Evolutionary conservation across 768 basidiomycete genomes (phyloP).

Genomic region (Sporobolomyces phaffii): DNA sequence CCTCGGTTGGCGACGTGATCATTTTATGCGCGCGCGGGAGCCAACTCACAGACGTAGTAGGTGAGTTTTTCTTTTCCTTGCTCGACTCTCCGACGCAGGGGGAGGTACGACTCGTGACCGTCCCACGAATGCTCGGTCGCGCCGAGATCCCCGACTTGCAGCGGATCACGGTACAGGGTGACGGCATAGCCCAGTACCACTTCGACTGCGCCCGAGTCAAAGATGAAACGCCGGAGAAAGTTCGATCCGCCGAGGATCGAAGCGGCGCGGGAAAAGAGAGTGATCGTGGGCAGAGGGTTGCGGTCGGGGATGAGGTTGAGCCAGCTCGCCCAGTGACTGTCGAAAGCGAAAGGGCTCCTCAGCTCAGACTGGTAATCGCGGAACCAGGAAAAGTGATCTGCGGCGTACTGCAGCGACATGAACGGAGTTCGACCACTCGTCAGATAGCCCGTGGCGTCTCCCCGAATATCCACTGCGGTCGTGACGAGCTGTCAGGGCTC

Average conservation of each 20-base stretch:
- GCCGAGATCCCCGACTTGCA: background rate
- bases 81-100: background rate
- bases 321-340: slow-evolving; percentile 37
- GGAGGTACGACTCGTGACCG: background rate
- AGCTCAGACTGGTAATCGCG: background rate
- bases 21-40: too few species aligned
- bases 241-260: slow-evolving; percentile 29
- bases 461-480: slow-evolving; percentile 23
- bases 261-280: slow-evolving; percentile 13
- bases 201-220: slow-evolving; percentile 24
- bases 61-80: slow-evolving; percentile 26
- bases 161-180: slow-evolving; percentile 15
- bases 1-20: background rate
- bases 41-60: slow-evolving; percentile 24
- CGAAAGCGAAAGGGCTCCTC: background rate
- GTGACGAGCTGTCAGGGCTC: too few species aligned
- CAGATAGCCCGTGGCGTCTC: slow-evolving; percentile 30
- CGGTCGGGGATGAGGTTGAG: slow-evolving; percentile 24
- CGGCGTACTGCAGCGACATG: slow-evolving; percentile 23
- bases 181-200: slow-evolving; percentile 25
- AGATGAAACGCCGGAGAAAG: slow-evolving; percentile 32
- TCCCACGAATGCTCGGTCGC: slow-evolving; percentile 30
- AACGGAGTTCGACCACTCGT: slow-evolving; percentile 10
- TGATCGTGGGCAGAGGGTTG: background rate
- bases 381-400: background rate